phyloP scores from a whole-genome alignment of 2,329 filamentous ascomycete species.

The Berkeleyomyces basicola region DNA sequence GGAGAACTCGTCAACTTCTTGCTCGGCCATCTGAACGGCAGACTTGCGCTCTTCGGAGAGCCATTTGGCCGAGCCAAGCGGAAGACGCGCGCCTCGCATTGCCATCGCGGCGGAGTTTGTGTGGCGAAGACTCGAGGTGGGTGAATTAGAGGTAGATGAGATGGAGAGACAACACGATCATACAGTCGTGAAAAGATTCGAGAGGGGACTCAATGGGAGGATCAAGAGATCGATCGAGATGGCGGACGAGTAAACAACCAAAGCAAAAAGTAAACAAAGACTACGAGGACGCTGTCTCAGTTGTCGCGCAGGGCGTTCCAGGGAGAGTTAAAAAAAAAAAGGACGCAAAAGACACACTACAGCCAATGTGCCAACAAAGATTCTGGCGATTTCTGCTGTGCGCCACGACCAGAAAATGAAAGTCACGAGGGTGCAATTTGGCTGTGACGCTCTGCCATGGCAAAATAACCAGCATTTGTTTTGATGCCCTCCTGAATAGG shows the following conservation, averaged over 20 bases:
- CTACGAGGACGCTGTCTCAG: neutral
- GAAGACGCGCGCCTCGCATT: slow-evolving; percentile 41
- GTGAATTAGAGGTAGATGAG: neutral
- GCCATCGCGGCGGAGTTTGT: slow-evolving; percentile 18
- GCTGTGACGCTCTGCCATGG: neutral
- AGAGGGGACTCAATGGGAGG: neutral
- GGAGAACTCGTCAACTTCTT: slow-evolving; percentile 83
- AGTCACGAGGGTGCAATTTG: slow-evolving; percentile 9
- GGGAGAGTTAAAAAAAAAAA: neutral
- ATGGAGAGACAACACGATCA: neutral
- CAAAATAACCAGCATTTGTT: slow-evolving; percentile 10
- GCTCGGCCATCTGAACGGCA: slow-evolving; percentile 54
- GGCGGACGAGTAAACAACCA: neutral
- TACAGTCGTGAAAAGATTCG: neutral
- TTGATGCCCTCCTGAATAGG: slow-evolving; percentile 10
- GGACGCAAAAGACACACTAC: neutral
- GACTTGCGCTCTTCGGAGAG: slow-evolving; percentile 69
- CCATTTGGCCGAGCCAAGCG: slow-evolving; percentile 74
- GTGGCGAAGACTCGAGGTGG: neutral
- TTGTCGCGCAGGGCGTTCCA: neutral
- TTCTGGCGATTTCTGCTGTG: too few relatives aligned
- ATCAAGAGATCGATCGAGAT: neutral
- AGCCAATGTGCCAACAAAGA: neutral
- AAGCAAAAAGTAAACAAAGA: slow-evolving; percentile 3
- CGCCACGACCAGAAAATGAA: neutral